Percentiles rank a stretch among this genome's conserved stretches.
These are phyloP conservation scores for Alternaria longipes DNA, from an alignment of 2,329 filamentous ascomycete genomes.

Conservation along the genomic window DNA sequence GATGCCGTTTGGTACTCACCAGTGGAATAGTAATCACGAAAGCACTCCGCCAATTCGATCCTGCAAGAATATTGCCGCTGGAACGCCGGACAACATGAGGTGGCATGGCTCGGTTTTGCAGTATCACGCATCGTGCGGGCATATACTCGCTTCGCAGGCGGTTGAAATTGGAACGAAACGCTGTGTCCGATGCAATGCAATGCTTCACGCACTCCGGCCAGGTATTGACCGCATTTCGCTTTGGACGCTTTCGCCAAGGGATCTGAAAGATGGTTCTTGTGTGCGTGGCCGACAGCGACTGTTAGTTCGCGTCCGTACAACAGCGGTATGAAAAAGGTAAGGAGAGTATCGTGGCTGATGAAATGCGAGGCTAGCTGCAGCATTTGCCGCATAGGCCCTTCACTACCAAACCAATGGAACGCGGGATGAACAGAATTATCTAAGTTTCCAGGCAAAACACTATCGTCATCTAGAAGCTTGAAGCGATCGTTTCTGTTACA, in stretches of 20 bases:
- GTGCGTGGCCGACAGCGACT: slow-evolving; percentile 1
- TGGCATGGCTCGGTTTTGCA: slow-evolving; percentile 12
- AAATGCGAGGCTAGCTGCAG: slow-evolving; percentile 48
- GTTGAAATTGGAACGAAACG: slow-evolving; percentile 31
- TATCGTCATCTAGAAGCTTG: slow-evolving; percentile 39
- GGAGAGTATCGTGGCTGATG: slow-evolving; percentile 36
- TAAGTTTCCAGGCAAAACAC: slow-evolving; percentile 33
- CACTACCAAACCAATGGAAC: slow-evolving; percentile 32
- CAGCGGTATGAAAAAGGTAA: slow-evolving; percentile 45
- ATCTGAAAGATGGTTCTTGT: slow-evolving; percentile 35
- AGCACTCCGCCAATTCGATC: slow-evolving; percentile 37
- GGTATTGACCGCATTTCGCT: slow-evolving; percentile 17
- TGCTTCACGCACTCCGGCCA: slow-evolving; percentile 32
- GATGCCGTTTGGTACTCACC: slow-evolving; percentile 34
- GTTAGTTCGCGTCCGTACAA: slow-evolving; percentile 35
- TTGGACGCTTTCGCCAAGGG: slow-evolving; percentile 24
- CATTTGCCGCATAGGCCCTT: slow-evolving; percentile 29
- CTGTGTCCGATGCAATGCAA: slow-evolving; percentile 40
- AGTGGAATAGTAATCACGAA: slow-evolving; percentile 28
- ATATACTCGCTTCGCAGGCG: slow-evolving; percentile 27
- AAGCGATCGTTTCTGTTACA: slow-evolving; percentile 44
- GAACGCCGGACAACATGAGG: slow-evolving; percentile 26
- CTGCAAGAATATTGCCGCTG: slow-evolving; percentile 19
- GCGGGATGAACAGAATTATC: slow-evolving; percentile 43
- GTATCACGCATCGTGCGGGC: slow-evolving; percentile 29